Conservation (phyloP, 1,284 basidiomycete genomes). For the Meira miltonrushii region DNA sequence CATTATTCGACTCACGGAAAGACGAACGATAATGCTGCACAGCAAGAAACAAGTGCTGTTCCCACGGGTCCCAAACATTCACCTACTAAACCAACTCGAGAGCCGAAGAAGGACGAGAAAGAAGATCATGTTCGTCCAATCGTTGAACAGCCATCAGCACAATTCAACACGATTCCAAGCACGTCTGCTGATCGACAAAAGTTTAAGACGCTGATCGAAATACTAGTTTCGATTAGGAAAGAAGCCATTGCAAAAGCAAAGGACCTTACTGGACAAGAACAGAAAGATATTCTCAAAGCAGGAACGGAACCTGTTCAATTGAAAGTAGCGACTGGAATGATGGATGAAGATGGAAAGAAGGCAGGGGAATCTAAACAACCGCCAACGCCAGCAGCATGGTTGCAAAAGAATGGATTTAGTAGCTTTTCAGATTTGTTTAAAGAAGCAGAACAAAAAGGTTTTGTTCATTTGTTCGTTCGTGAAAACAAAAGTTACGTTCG, state of each 20-base stretch:
- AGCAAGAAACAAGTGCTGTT: not conserved
- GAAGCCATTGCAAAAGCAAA: not conserved
- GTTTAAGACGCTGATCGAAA: slow-evolving; percentile 5
- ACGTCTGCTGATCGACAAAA: slow-evolving; percentile 6
- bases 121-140: not conserved
- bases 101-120: not conserved
- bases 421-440: slow-evolving; percentile 7
- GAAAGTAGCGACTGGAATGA: not conserved
- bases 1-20: not conserved
- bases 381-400: slow-evolving; percentile 5
- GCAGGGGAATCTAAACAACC: not conserved
- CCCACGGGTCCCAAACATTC: not conserved
- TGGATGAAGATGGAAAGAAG: not conserved
- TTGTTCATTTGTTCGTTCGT: slow-evolving; percentile 2
- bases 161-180: not conserved
- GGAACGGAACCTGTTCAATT: slow-evolving; percentile 3
- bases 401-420: slow-evolving; percentile 1
- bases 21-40: not conserved
- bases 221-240: slow-evolving; percentile 7
- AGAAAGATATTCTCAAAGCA: no score
- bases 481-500: not conserved
- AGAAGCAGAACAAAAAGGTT: slow-evolving; percentile 8
- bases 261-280: not conserved
- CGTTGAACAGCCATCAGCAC: not conserved
- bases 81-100: not conserved